Conservation (phyloP, 2,329 filamentous ascomycete genomes). For the Blastomyces parvus region DNA sequence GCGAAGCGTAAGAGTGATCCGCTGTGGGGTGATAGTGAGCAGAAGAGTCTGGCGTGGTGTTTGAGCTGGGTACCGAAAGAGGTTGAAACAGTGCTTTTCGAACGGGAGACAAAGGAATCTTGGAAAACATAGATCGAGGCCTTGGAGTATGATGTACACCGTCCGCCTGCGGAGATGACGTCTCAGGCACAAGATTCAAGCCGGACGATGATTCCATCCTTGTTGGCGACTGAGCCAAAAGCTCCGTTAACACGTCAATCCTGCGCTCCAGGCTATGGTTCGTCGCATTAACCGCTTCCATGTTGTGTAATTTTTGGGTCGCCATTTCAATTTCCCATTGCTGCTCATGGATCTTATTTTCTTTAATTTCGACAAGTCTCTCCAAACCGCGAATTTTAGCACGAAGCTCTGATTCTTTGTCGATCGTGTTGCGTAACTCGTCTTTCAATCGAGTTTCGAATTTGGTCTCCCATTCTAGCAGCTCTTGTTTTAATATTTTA, state of each 20-base stretch:
- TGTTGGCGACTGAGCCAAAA: conserved; percentile 29
- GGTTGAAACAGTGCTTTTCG: conserved; percentile 16
- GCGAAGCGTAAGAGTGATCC: conserved; percentile 10
- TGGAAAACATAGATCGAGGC: conserved; percentile 25
- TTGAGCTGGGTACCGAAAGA: conserved; percentile 13
- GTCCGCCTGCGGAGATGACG: conserved; percentile 14
- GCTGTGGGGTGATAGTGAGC: background rate
- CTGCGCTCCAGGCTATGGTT: conserved; percentile 27
- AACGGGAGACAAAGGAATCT: conserved; percentile 21
- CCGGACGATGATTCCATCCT: conserved; percentile 8
- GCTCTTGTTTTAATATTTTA: conserved; percentile 25
- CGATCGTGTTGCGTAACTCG: conserved; percentile 23
- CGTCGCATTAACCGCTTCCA: conserved; percentile 25
- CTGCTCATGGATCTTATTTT: conserved; percentile 25
- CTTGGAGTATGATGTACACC: conserved; percentile 17
- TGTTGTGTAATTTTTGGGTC: conserved; percentile 25
- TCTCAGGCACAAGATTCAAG: background rate
- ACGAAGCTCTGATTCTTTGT: conserved; percentile 23
- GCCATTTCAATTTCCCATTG: conserved; percentile 26
- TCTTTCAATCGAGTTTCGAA: conserved; percentile 28
- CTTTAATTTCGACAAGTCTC: conserved; percentile 24
- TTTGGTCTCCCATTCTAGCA: conserved; percentile 24
- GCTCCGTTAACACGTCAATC: conserved; percentile 29
- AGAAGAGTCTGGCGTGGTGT: background rate
- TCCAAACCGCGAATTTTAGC: conserved; percentile 26